Conservation (phyloP, 257 asterid species). For the Solanum corneliomulleri region DNA sequence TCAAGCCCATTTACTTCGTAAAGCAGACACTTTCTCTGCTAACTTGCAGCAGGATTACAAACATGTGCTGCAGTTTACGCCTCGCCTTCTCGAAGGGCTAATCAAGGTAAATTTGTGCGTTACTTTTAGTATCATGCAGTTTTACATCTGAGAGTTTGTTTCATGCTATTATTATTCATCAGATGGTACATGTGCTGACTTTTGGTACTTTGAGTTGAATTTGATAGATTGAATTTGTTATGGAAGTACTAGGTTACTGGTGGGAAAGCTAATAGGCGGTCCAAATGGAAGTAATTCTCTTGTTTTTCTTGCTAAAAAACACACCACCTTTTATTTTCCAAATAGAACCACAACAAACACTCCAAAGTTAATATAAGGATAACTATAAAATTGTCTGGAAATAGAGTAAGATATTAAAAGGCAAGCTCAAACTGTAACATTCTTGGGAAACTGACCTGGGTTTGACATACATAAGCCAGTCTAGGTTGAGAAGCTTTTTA, state of each 20-base stretch:
- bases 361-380: not conserved
- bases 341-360: not conserved
- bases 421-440: not conserved
- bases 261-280: not conserved
- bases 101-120: slow-evolving; percentile 37
- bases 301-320: not conserved
- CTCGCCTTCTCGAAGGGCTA: slow-evolving; percentile 85
- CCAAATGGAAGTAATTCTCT: not conserved
- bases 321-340: not conserved
- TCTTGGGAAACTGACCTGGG: not conserved
- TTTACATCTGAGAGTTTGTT: not conserved
- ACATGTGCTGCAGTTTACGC: slow-evolving; percentile 52
- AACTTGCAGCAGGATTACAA: slow-evolving; percentile 64
- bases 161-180: not conserved
- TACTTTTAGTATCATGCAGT: not conserved
- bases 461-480: not conserved
- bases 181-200: not conserved
- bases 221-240: not conserved
- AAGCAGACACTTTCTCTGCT: slow-evolving; percentile 43
- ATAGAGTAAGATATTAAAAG: not conserved
- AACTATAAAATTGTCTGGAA: not conserved
- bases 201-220: not conserved
- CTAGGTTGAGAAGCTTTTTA: not conserved
- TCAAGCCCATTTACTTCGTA: slow-evolving; percentile 72
- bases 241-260: not conserved